Evolutionary conservation across 805 yeast genomes (phyloP).

Genomic region (Teunomyces lycoperdinae): DNA sequence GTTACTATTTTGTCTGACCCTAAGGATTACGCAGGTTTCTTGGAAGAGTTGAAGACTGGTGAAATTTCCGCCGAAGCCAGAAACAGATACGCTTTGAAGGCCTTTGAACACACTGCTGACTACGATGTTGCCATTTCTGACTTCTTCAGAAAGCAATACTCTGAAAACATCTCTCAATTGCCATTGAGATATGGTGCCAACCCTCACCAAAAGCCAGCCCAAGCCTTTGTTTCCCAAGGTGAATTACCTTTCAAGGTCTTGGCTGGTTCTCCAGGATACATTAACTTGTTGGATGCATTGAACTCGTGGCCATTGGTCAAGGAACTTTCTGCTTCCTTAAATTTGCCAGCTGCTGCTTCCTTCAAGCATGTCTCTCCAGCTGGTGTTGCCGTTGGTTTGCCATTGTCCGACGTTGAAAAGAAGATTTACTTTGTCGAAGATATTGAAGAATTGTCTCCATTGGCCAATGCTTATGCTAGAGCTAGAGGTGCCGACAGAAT

Average conservation of each 20-base stretch:
- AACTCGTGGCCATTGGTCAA: conserved; percentile 99
- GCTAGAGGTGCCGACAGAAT: conserved; percentile 99
- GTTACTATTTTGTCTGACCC: conserved; percentile 96
- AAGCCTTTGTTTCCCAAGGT: conserved; percentile 85
- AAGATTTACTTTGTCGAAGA: conserved; percentile 93
- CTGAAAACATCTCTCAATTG: conserved; percentile 85
- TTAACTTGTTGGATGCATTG: conserved; percentile 92
- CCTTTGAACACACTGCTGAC: conserved; percentile 97
- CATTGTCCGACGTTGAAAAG: conserved; percentile 87
- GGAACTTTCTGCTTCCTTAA: conserved; percentile 90
- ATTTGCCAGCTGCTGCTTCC: conserved; percentile 97
- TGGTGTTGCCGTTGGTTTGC: conserved; percentile 96
- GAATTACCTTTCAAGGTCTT: conserved; percentile 92
- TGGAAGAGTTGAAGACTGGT: conserved; percentile 74
- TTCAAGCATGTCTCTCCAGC: conserved; percentile 99
- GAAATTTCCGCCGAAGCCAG: conserved; percentile 70
- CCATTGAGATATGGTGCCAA: conserved; percentile 98
- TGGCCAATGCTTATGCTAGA: conserved; percentile 97
- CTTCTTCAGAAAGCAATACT: conserved; percentile 95
- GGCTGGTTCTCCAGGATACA: conserved; percentile 95
- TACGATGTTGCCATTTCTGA: conserved; percentile 95
- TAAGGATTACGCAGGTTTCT: conserved; percentile 81
- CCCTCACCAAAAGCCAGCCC: conserved; percentile 99
- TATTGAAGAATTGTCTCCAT: conserved; percentile 91
- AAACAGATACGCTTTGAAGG: conserved; percentile 88